A percentile compares a stretch with the other conserved stretches of the same genome.
Evolutionary conservation across 139 green algal species (phyloP).

Genomic region (Volvox africanus): DNA sequence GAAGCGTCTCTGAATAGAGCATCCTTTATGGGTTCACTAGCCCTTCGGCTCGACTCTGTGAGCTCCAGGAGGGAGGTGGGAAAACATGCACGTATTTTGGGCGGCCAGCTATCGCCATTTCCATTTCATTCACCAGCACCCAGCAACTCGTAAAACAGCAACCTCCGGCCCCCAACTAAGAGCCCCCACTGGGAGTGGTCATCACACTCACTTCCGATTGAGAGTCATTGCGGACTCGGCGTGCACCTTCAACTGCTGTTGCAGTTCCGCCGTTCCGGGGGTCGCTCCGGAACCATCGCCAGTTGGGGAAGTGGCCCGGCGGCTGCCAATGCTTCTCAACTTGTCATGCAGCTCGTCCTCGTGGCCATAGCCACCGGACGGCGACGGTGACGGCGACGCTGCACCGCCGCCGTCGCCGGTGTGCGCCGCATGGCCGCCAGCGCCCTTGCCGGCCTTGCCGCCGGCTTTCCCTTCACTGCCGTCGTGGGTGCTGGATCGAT

Average conservation of each 20-base stretch:
- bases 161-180: too few species aligned
- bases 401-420: background rate
- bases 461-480: background rate
- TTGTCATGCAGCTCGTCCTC: constrained; percentile 30
- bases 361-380: background rate
- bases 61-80: too few species aligned
- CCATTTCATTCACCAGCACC: too few species aligned
- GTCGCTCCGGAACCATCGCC: background rate
- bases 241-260: constrained; percentile 6
- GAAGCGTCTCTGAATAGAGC: too few species aligned
- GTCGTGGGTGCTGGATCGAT: constrained; percentile 4
- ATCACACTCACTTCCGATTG: background rate
- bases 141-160: too few species aligned
- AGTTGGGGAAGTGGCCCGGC: background rate
- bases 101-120: too few species aligned
- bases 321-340: constrained; percentile 6
- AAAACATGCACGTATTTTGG: too few species aligned
- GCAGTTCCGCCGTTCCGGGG: background rate
- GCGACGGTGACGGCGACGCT: background rate
- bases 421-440: background rate
- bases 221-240: background rate
- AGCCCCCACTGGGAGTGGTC: too few species aligned
- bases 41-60: too few species aligned
- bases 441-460: background rate
- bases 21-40: too few species aligned